These are phyloP conservation scores for Oryza officinalis DNA, from an alignment of 176 grass and related monocot genomes.

Conservation along the genomic window DNA sequence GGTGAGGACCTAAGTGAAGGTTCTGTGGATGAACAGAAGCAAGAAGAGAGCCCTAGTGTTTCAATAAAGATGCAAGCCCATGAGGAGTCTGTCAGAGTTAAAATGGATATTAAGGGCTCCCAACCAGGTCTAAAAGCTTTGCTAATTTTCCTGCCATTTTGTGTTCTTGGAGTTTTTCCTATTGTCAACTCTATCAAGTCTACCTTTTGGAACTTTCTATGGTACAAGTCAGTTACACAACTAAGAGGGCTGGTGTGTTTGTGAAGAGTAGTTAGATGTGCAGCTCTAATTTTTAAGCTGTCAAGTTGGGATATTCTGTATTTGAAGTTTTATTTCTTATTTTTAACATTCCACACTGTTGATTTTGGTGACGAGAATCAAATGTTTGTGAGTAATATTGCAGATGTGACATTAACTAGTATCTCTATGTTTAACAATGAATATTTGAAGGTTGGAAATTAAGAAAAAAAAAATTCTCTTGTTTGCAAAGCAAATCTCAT, in stretches of 20 bases:
- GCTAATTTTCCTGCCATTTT: constrained; percentile 15
- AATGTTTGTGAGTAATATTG: not conserved
- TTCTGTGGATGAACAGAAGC: constrained; percentile 43
- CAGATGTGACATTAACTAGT: not conserved
- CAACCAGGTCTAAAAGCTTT: constrained; percentile 40
- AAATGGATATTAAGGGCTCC: constrained; percentile 36
- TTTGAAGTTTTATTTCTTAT: not conserved
- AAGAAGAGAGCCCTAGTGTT: constrained; percentile 39
- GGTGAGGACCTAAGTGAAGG: constrained; percentile 47
- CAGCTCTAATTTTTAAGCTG: constrained; percentile 5
- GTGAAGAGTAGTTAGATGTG: not conserved
- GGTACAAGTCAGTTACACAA: not conserved
- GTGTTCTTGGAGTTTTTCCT: constrained; percentile 18
- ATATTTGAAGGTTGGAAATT: not conserved
- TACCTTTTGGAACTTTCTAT: not conserved
- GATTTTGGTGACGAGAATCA: not conserved
- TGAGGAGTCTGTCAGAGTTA: constrained; percentile 48
- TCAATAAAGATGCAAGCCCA: constrained; percentile 42
- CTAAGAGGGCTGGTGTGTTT: not conserved
- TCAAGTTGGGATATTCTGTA: not conserved
- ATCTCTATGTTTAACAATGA: not conserved
- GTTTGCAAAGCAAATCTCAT: not conserved
- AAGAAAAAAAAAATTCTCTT: not conserved
- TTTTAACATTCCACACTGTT: not conserved
- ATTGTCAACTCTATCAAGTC: not conserved